Conservation (phyloP, 2,329 filamentous ascomycete genomes). For the Fonsecaea nubica region DNA sequence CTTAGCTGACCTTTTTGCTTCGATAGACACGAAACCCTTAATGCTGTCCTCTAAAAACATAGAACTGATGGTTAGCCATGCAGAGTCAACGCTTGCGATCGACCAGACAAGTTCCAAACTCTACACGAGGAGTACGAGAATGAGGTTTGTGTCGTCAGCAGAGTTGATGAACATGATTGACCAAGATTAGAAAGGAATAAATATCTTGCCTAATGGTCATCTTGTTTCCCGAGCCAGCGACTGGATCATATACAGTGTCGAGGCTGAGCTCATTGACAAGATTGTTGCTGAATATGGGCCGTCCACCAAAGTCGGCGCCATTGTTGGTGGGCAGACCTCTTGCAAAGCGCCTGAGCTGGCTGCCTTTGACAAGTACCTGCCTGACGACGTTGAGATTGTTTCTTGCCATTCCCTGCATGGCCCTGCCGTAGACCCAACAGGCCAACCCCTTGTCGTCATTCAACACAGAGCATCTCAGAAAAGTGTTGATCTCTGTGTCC, state of each 20-base stretch:
- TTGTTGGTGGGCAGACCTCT: conserved; percentile 96
- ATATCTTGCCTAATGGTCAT: conserved; percentile 92
- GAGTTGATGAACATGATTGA: conserved; percentile 48
- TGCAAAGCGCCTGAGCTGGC: conserved; percentile 97
- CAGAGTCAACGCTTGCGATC: conserved; percentile 95
- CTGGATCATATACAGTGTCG: conserved; percentile 98
- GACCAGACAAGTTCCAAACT: conserved; percentile 82
- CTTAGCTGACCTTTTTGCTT: conserved; percentile 15
- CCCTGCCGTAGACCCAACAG: conserved; percentile 83
- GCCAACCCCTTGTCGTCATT: conserved; percentile 90
- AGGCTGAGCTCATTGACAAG: conserved; percentile 85
- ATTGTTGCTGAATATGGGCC: conserved; percentile 90
- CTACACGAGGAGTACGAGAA: conserved; percentile 81
- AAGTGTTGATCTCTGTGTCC: conserved; percentile 78
- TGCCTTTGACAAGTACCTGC: conserved; percentile 88
- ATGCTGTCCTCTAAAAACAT: not conserved
- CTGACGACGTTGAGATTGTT: conserved; percentile 86
- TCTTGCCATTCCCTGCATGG: conserved; percentile 97
- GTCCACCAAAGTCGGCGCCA: conserved; percentile 91
- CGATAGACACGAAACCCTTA: conserved; percentile 18
- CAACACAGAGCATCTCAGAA: conserved; percentile 83
- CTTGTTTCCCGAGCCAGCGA: conserved; percentile 95
- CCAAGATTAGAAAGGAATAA: conserved; percentile 73
- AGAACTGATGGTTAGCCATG: conserved; percentile 32
- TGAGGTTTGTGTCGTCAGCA: conserved; percentile 72